Evolutionary conservation across 495 filamentous ascomycete species (phyloP), one percentile per base, ranked within the genome.

Genomic region (Ascobolus immersus): DNA sequence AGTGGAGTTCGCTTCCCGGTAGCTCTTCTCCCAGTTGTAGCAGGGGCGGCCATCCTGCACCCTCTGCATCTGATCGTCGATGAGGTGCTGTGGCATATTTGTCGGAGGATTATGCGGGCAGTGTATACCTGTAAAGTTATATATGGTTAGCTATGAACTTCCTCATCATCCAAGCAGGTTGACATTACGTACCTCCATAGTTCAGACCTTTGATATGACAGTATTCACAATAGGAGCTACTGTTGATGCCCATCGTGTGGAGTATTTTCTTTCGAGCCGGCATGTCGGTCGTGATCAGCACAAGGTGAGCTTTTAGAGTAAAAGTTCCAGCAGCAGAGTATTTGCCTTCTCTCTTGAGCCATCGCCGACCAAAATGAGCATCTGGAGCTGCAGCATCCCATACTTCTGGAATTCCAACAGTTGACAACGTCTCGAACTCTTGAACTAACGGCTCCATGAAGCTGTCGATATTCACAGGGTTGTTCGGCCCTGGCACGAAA

Each of bases 401-500:
- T 8, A 33, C 34, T 12, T 30, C n/a, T 1, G 29, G 18, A 12
- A 40, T 17, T 17, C 21, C 39, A 2, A 2, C 17, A 10, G 19
- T 28, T n/a, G n/a, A n/a, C 3, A 41, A 29, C 4, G 21, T 13
- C 2, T 28, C 2, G n/a, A 42, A 35, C 18, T 42, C 40, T 9
- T 32, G 12, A 4, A 39, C 12, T 1, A 42, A 24, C 0, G 32
- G 40, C 29, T 24, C 39, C 4, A 39, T 19, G 19, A 42, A 42
- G 1, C 31, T 39, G 4, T 42, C 40, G 2, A 38, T 17, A 29
- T 41, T 28, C 17, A 37, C 37, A 2, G 21, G 28, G 10, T 29
- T 15, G 9, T 42, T 35, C 0, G 36, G 40, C 1, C 40, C 36
- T 4, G 32, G 36, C 7, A 39, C 30, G 15, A 39, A 35, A 5